phyloP scores from a whole-genome alignment of 768 basidiomycete species.

The Clathrus columnatus region DNA sequence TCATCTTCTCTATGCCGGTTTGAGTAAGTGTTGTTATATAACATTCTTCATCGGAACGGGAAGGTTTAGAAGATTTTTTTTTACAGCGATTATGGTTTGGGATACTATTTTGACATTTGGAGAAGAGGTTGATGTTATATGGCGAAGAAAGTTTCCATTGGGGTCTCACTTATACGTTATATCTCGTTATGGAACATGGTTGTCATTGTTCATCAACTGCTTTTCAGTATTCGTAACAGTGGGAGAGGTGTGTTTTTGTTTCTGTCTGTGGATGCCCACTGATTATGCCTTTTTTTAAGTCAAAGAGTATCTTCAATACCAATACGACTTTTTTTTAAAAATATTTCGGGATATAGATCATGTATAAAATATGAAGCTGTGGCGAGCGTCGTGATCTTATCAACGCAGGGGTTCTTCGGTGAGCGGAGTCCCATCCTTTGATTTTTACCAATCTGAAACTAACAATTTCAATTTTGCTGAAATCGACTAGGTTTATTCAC shows the following conservation, averaged over 20 bases:
- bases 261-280: neutral
- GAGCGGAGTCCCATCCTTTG: neutral
- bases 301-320: too few species aligned
- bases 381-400: neutral
- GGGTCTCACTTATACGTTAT: neutral
- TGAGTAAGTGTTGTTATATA: too few species aligned
- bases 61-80: neutral
- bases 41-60: neutral
- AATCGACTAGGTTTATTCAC: neutral
- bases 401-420: neutral
- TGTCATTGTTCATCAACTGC: neutral
- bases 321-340: neutral
- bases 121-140: neutral
- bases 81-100: neutral
- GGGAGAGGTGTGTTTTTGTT: neutral
- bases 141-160: neutral
- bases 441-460: neutral
- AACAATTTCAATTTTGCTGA: neutral
- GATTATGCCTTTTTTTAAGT: neutral
- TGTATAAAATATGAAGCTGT: neutral
- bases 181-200: neutral
- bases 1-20: neutral
- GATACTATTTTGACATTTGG: neutral
- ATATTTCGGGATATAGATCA: neutral
- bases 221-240: neutral